Conservation (phyloP, 2,329 filamentous ascomycete genomes). For the Aspergillus terreus region DNA sequence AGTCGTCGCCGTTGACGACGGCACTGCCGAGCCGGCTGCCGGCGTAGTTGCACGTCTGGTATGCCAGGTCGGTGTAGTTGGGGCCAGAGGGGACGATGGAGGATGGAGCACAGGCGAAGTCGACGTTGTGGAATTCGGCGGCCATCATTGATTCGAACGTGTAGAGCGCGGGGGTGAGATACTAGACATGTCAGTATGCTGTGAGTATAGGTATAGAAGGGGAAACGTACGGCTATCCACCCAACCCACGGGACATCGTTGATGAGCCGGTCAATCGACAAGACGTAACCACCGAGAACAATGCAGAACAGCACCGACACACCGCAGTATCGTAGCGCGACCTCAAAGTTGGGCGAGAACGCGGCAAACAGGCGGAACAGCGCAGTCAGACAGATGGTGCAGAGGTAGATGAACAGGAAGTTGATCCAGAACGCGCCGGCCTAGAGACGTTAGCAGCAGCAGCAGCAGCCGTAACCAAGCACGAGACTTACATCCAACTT, state of each 20-base stretch:
- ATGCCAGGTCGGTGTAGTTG: conserved; percentile 45
- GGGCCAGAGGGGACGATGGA: conserved; percentile 57
- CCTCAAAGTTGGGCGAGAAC: conserved; percentile 58
- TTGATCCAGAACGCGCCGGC: conserved; percentile 62
- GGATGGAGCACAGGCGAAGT: conserved; percentile 52
- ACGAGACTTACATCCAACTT: conserved; percentile 20
- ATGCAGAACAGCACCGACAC: conserved; percentile 57
- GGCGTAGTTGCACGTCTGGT: conserved; percentile 56
- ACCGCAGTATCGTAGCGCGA: conserved; percentile 59
- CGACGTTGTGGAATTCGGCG: conserved; percentile 56
- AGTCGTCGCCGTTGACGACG: conserved; percentile 51
- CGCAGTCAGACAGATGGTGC: conserved; percentile 55
- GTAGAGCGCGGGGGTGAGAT: conserved; percentile 49
- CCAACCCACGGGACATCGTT: conserved; percentile 59
- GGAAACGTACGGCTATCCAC: conserved; percentile 43
- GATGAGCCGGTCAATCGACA: conserved; percentile 56
- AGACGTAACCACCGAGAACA: conserved; percentile 61
- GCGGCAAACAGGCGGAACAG: conserved; percentile 62
- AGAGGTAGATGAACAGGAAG: conserved; percentile 56
- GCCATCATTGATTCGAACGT: conserved; percentile 62
- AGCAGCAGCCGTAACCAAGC: too few relatives aligned
- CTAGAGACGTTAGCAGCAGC: conserved; percentile 17
- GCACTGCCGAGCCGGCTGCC: conserved; percentile 51
- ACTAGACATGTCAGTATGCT: conserved; percentile 28
- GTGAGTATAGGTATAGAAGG: background rate